Evolutionary conservation across 257 asterid species (phyloP), one percentile per base, ranked within the genome.

Genomic region (Solanum dulcamara): DNA sequence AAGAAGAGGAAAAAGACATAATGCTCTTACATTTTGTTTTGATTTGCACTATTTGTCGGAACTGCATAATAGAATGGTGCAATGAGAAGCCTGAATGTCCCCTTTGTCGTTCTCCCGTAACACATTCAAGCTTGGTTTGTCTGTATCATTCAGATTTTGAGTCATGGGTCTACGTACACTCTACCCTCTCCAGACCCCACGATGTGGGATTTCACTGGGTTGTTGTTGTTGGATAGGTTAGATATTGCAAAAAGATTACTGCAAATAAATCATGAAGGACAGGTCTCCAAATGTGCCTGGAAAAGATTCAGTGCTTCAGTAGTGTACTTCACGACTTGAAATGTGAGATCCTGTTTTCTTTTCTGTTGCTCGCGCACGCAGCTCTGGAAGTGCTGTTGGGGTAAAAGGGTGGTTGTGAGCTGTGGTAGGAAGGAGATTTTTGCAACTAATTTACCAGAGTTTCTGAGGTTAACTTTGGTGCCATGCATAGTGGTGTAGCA

Each of bases 81-180:
- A 95, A 97, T 35, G 99, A 97, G 81, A 97, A 97, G 91, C 98
- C 99, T 0, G 99, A 97, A 88, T 97, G 98, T 81, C 98, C 99
- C 7, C 94, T 95, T 30, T 95, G 99, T 80, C 98, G 97, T 50
- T 93, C 99, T 4, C 95, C 98, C 4, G 91, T 87, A 67, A 92
- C 97, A 60, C 98, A 97, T 90, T 92, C 98, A 0, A 92, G 94
- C 90, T 91, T 97, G 40, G 97, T 97, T 86, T 92, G 98, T 85
- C 86, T 97, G 48, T 95, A 92, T 84, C 99, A 97, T 86, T 97
- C 98, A 62, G 98, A 95, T 90, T 95, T 97, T 90, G 95, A 89
- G 86, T 88, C 85, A 84, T 14, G 62, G n/a, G n/a, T n/a, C n/a
- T n/a, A n/a, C n/a, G n/a, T n/a, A n/a, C n/a, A n/a, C n/a, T n/a